A percentile compares a stretch with the other conserved stretches of the same genome.
phyloP scores from a whole-genome alignment of 805 yeast genomes.

The Debaryomyces prosopidis region DNA sequence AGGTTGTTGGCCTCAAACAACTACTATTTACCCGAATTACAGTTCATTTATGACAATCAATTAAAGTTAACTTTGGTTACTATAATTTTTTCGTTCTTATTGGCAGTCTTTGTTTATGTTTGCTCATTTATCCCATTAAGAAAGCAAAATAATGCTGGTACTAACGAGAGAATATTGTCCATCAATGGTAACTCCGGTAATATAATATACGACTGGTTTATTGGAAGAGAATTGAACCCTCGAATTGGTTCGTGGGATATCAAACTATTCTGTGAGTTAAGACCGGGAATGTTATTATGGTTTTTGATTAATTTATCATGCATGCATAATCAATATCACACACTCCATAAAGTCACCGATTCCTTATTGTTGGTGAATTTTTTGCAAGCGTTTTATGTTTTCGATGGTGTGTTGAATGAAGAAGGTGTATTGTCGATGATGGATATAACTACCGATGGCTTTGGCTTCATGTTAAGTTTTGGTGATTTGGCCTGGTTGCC shows the following conservation, averaged over 20 bases:
- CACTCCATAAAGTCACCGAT: slow-evolving; percentile 60
- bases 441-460: slow-evolving; percentile 94
- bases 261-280: slow-evolving; percentile 87
- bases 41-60: slow-evolving; percentile 68
- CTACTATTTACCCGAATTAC: slow-evolving; percentile 74
- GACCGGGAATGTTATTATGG: slow-evolving; percentile 95
- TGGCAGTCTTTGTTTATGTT: slow-evolving; percentile 67
- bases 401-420: slow-evolving; percentile 92
- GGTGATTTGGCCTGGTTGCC: slow-evolving; percentile 95
- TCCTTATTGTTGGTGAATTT: slow-evolving; percentile 68
- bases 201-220: slow-evolving; percentile 86
- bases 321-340: slow-evolving; percentile 75
- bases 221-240: slow-evolving; percentile 95
- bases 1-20: slow-evolving; percentile 51
- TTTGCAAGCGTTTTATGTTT: slow-evolving; percentile 77
- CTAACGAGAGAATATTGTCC: slow-evolving; percentile 73
- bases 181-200: slow-evolving; percentile 84
- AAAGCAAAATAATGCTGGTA: slow-evolving; percentile 50
- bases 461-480: slow-evolving; percentile 93
- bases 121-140: slow-evolving; percentile 64
- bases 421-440: slow-evolving; percentile 91
- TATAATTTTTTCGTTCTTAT: slow-evolving; percentile 58
- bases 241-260: slow-evolving; percentile 83
- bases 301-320: slow-evolving; percentile 73
- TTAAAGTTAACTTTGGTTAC: slow-evolving; percentile 64